Evolutionary conservation across 2,329 filamentous ascomycete species (phyloP).

Genomic region (Oidium heveae): DNA sequence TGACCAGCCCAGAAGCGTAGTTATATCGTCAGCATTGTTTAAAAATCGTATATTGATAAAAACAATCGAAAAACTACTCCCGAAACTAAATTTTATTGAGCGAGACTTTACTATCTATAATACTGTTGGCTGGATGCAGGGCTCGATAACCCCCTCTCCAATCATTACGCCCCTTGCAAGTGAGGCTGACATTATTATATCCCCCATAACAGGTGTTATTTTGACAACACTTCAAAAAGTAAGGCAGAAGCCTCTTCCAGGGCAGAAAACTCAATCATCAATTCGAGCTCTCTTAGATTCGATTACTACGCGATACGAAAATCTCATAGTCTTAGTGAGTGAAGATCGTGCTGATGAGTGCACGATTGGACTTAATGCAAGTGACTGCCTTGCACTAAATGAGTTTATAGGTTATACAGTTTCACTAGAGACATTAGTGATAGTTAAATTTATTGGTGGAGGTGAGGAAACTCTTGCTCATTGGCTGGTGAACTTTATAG

Average conservation of each 20-base stretch:
- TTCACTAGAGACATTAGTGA: conserved; percentile 17
- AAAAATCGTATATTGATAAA: conserved; percentile 22
- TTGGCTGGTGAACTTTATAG: conserved; percentile 29
- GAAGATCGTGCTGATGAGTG: conserved; percentile 23
- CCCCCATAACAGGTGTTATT: conserved; percentile 42
- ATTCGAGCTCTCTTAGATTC: conserved; percentile 29
- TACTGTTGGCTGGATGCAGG: conserved; percentile 14
- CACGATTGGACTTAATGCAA: conserved; percentile 9
- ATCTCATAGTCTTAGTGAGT: conserved; percentile 42
- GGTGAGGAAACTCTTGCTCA: conserved; percentile 22
- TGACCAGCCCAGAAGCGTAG: conserved; percentile 15
- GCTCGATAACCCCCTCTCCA: conserved; percentile 14
- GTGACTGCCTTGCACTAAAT: conserved; percentile 8
- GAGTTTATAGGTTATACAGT: conserved; percentile 12
- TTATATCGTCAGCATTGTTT: conserved; percentile 25
- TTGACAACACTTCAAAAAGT: conserved; percentile 45
- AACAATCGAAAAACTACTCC: conserved; percentile 23
- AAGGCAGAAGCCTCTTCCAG: conserved; percentile 46
- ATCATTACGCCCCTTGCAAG: conserved; percentile 17
- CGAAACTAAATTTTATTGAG: conserved; percentile 28
- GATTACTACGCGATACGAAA: conserved; percentile 36
- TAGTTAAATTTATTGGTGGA: conserved; percentile 24
- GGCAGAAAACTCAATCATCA: conserved; percentile 21
- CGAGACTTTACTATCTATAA: conserved; percentile 26
- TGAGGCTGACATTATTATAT: conserved; percentile 51